Percentiles rank a stretch among this genome's conserved stretches.
Conservation (phyloP, 2,329 filamentous ascomycete species). For the Colletotrichum spaethianum region DNA sequence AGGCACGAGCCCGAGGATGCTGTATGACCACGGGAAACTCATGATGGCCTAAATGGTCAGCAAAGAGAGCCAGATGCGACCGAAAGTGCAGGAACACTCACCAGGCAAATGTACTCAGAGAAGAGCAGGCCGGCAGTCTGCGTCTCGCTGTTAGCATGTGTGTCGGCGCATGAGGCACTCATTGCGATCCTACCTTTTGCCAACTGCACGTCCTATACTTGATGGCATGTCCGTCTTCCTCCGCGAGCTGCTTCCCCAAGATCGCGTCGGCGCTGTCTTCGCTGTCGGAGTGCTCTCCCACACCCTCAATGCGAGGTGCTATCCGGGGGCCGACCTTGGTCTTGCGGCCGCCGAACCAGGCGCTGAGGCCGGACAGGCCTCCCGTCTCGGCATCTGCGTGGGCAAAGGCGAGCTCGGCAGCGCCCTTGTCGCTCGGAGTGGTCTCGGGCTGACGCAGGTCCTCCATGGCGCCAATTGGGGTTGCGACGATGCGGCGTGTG, state of each 20-base stretch:
- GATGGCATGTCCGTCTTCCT: conserved; percentile 84
- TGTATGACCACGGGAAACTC: conserved; percentile 96
- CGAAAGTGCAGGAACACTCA: conserved; percentile 22
- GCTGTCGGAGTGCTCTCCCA: conserved; percentile 53
- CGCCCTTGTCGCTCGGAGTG: neutral
- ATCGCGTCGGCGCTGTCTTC: conserved; percentile 65
- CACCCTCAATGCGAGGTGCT: conserved; percentile 58
- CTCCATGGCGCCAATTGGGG: conserved; percentile 24
- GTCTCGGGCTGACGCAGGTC: conserved; percentile 18
- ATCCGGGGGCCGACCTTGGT: conserved; percentile 67
- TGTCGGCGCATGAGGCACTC: neutral
- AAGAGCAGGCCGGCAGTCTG: conserved; percentile 88
- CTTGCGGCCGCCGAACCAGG: conserved; percentile 54
- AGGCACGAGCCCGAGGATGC: conserved; percentile 87
- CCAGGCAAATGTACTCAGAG: conserved; percentile 85
- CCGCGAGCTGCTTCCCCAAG: conserved; percentile 77
- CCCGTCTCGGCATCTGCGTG: conserved; percentile 27
- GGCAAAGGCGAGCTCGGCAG: conserved; percentile 13
- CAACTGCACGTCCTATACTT: conserved; percentile 95
- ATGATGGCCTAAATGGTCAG: conserved; percentile 74
- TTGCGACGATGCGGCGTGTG: conserved; percentile 2
- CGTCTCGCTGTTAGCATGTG: conserved; percentile 48
- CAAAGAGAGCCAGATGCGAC: neutral
- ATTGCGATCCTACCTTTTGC: conserved; percentile 73
- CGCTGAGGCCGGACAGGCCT: conserved; percentile 34